Evolutionary conservation across 257 asterid genomes (phyloP), one percentile per base, ranked within the genome.

Genomic region (Galeopsis tetrahit): DNA sequence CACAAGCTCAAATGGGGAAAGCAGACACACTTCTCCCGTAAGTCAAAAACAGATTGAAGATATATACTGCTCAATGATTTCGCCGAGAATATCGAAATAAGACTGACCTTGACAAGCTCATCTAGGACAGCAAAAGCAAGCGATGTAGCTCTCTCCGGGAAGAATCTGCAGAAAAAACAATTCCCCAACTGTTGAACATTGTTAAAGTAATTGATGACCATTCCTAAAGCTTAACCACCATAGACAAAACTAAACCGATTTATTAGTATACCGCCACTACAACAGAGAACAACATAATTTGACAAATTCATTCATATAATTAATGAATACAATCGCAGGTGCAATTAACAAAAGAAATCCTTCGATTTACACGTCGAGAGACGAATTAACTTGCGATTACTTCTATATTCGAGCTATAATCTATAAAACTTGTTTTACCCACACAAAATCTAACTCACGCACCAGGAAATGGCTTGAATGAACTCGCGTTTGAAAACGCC

Each of bases 121-220:
- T 72, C 71, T 14, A 90, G 81, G 60, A 88, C 79, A 70, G 88
- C 83, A 80, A 88, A 84, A 11, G 96, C 98, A 57, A 90, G 82
- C 28, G 97, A 82, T 17, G 97, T 82, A 71, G 96, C 98, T 84
- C 89, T 92, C 83, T 84, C 95, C 33, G 90, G 88, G 62, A 88
- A 70, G 72, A 84, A 90, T 79, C 98, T 92, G 91, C 85, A 81
- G 62, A 71, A 75, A 80, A 55, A 69, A 1, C 36, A n/a, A 7
- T 9, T 49, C 28, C 69, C 56, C 14, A 15, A 48, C 33, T 51
- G 43, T 59, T 61, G 49, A 35, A 60, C 69, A 10, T 55, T 39
- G 10, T 68, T 61, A 15, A 66, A 32, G 34, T 49, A 55, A 43
- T 11, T 62, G 44, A 56, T 56, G 7, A 34, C 61, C 35, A 33